Conservation (phyloP, 2,329 filamentous ascomycete genomes). For the Penicillium sp. region DNA sequence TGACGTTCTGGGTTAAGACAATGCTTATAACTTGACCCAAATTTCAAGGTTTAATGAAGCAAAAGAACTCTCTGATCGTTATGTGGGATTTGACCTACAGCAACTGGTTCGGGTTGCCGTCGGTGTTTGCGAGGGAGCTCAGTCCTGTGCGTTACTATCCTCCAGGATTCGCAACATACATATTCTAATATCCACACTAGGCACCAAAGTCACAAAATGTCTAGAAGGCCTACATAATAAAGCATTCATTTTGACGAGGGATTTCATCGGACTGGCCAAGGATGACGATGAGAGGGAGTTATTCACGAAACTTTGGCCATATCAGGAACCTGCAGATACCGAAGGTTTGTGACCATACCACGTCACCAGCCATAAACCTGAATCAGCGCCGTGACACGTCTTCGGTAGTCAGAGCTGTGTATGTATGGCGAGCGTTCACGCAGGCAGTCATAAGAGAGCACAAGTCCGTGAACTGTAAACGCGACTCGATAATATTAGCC, state of each 20-base stretch:
- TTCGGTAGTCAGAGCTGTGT: background rate
- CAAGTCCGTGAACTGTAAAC: no score
- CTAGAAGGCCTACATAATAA: constrained; percentile 29
- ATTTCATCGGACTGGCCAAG: constrained; percentile 19
- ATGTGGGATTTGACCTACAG: constrained; percentile 24
- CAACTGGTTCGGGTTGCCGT: constrained; percentile 22
- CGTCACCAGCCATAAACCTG: no score
- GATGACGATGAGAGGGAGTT: constrained; percentile 20
- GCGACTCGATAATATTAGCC: no score
- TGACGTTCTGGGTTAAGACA: background rate
- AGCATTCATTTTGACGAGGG: constrained; percentile 31
- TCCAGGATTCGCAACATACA: background rate
- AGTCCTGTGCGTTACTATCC: constrained; percentile 17
- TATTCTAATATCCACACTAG: constrained; percentile 6
- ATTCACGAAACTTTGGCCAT: constrained; percentile 22
- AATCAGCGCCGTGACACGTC: no score
- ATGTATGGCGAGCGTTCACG: no score
- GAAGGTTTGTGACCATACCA: background rate
- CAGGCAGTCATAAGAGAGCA: no score
- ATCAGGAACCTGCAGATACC: constrained; percentile 12
- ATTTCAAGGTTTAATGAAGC: constrained; percentile 24
- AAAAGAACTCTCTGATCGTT: constrained; percentile 23
- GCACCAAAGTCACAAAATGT: constrained; percentile 25
- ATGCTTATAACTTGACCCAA: background rate
- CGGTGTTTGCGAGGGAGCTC: constrained; percentile 20